These are phyloP conservation scores for Metschnikowia colocasiae DNA, from an alignment of 805 yeast genomes.

Conservation along the genomic window DNA sequence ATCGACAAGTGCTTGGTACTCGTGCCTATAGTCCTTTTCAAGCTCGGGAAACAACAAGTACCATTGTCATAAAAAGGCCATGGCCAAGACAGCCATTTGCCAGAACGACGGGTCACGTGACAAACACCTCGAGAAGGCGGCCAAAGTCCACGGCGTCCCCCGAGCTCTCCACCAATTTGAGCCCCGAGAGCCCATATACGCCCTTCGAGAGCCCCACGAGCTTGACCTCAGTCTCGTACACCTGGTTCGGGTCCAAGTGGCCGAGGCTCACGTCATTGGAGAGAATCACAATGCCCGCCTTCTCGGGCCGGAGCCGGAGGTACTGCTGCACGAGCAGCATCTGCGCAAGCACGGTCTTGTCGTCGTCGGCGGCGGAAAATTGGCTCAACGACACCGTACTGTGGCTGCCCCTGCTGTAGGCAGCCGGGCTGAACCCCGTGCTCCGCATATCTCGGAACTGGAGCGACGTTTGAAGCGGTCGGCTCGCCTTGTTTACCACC, in stretches of 20 bases:
- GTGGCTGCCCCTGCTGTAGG: not conserved
- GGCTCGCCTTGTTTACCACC: constrained; percentile 57
- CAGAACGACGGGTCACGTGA: constrained; percentile 37
- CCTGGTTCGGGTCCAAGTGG: constrained; percentile 55
- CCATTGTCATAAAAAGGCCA: no score
- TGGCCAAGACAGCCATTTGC: no score
- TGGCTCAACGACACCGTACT: constrained; percentile 1
- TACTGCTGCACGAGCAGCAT: constrained; percentile 31
- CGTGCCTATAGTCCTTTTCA: no score
- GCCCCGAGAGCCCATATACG: constrained; percentile 58
- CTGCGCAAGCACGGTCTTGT: constrained; percentile 15
- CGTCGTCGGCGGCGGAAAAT: constrained; percentile 4
- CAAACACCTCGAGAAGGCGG: constrained; percentile 63
- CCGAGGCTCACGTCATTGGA: constrained; percentile 65
- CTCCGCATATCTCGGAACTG: constrained; percentile 19
- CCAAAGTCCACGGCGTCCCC: constrained; percentile 75
- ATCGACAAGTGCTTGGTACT: no score
- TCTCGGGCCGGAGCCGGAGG: constrained; percentile 35
- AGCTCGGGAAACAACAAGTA: no score
- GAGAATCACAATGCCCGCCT: constrained; percentile 58
- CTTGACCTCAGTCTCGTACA: constrained; percentile 60
- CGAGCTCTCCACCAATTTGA: constrained; percentile 61
- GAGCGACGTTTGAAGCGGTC: constrained; percentile 50
- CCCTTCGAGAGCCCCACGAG: constrained; percentile 65
- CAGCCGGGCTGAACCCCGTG: not conserved